These are phyloP conservation scores for Aspergillus ellipticus DNA, from an alignment of 495 filamentous ascomycete genomes.

Conservation along the genomic window DNA sequence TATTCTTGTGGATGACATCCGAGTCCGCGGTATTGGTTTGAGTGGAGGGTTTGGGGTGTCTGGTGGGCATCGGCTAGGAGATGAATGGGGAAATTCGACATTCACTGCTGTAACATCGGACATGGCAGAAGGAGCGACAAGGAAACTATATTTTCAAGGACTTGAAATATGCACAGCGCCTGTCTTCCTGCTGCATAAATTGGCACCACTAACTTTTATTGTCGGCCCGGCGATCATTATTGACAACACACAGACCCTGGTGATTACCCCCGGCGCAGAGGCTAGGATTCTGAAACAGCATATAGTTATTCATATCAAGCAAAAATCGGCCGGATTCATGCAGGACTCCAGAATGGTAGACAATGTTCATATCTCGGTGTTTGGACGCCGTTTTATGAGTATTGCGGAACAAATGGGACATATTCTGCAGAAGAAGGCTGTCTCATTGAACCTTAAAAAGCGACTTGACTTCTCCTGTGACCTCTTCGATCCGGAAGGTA, in stretches of 20 bases:
- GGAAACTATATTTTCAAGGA: constrained; percentile 50
- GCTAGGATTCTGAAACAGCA: constrained; percentile 51
- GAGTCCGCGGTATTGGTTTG: constrained; percentile 68
- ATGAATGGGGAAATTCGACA: not conserved
- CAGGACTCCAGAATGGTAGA: constrained; percentile 27
- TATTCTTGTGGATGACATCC: constrained; percentile 89
- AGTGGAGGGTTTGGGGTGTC: not conserved
- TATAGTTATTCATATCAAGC: constrained; percentile 70
- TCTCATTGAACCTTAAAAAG: constrained; percentile 91
- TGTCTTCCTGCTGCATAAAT: constrained; percentile 14
- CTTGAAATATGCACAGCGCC: constrained; percentile 9
- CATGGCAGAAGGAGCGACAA: constrained; percentile 58
- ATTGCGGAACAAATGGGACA: constrained; percentile 93
- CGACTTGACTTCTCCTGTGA: constrained; percentile 89
- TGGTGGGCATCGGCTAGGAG: not conserved
- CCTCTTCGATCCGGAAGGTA: constrained; percentile 76
- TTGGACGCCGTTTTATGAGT: constrained; percentile 90
- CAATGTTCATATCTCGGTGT: constrained; percentile 87
- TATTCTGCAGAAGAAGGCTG: constrained; percentile 85
- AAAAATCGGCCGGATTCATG: constrained; percentile 48
- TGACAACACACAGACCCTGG: constrained; percentile 91
- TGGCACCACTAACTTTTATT: constrained; percentile 41
- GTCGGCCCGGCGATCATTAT: constrained; percentile 83
- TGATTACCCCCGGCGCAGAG: constrained; percentile 70
- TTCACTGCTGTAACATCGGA: not conserved